A percentile compares a stretch with the other conserved stretches of the same genome.
phyloP scores from a whole-genome alignment of 495 filamentous ascomycete genomes.

The Talaromyces borbonicus region DNA sequence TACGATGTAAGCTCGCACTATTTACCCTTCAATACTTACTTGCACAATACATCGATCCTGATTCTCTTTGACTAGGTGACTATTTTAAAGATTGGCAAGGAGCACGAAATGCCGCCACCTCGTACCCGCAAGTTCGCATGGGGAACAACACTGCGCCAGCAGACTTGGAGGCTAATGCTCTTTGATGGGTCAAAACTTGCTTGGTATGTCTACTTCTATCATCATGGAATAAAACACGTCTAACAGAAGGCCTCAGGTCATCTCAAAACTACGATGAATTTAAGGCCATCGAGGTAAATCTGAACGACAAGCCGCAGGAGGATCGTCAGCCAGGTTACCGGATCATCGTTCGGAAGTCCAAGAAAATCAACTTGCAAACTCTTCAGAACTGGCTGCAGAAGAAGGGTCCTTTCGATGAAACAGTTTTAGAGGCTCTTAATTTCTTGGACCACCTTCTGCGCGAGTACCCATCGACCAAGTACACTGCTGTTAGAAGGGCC shows the following conservation, averaged over 20 bases:
- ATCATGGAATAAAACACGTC: constrained; percentile 15
- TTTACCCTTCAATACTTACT: not conserved
- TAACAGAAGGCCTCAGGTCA: constrained; percentile 13
- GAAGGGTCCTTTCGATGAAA: constrained; percentile 45
- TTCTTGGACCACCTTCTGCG: constrained; percentile 87
- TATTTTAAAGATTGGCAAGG: constrained; percentile 27
- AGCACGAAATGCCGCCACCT: constrained; percentile 49
- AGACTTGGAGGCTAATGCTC: constrained; percentile 48
- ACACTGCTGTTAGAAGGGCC: constrained; percentile 60
- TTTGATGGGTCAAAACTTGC: constrained; percentile 72
- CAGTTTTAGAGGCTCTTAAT: constrained; percentile 69
- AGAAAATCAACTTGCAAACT: constrained; percentile 49
- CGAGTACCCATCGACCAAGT: constrained; percentile 54
- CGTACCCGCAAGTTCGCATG: constrained; percentile 64
- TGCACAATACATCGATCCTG: not conserved
- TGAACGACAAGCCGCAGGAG: constrained; percentile 14
- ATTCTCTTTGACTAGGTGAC: constrained; percentile 35
- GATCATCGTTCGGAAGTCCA: constrained; percentile 48
- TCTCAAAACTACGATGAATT: constrained; percentile 6
- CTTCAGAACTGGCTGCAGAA: constrained; percentile 56
- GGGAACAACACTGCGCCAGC: constrained; percentile 49
- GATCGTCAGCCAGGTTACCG: constrained; percentile 49
- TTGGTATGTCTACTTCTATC: constrained; percentile 48
- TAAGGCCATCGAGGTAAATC: not conserved
- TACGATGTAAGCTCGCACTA: constrained; percentile 63